Evolutionary conservation across 495 filamentous ascomycete species (phyloP).

Genomic region (Daldinia loculata): DNA sequence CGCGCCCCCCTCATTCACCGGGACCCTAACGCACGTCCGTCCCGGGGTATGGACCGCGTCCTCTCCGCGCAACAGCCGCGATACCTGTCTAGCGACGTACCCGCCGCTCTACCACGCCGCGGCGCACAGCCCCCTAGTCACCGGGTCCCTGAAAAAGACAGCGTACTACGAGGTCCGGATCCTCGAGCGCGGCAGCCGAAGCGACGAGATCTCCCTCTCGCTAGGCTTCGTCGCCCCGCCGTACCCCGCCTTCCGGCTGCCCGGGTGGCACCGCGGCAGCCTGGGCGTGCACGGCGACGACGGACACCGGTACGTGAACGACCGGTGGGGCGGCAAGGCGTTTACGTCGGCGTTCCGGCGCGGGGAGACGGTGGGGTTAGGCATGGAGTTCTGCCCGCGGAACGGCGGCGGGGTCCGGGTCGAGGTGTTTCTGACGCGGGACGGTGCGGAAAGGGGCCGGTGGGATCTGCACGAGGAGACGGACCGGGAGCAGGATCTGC

Average conservation of each 20-base stretch:
- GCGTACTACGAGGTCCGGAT: slow-evolving; percentile 85
- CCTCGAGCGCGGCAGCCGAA: slow-evolving; percentile 32
- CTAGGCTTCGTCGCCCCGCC: slow-evolving; percentile 83
- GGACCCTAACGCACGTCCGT: slow-evolving; percentile 42
- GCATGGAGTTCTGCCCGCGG: slow-evolving; percentile 68
- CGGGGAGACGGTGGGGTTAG: slow-evolving; percentile 62
- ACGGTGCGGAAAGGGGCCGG: slow-evolving; percentile 68
- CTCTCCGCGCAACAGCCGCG: slow-evolving; percentile 48
- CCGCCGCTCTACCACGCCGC: slow-evolving; percentile 79
- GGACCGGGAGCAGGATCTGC: slow-evolving; percentile 70
- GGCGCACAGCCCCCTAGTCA: slow-evolving; percentile 70
- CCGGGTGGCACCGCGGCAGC: slow-evolving; percentile 88
- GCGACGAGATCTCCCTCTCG: slow-evolving; percentile 69
- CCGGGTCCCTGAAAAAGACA: slow-evolving; percentile 53
- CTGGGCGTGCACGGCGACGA: slow-evolving; percentile 93
- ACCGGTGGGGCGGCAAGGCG: slow-evolving; percentile 80
- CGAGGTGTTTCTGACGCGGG: slow-evolving; percentile 80
- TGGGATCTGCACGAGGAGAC: slow-evolving; percentile 90
- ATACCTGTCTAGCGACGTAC: slow-evolving; percentile 68
- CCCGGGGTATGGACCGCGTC: slow-evolving; percentile 57
- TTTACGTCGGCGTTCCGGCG: slow-evolving; percentile 64
- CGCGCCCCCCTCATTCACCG: slow-evolving; percentile 43
- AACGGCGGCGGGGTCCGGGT: slow-evolving; percentile 56
- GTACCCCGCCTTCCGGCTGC: slow-evolving; percentile 86
- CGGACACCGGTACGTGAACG: slow-evolving; percentile 86